These are phyloP conservation scores for Rhizopogon vulgaris DNA, from an alignment of 768 basidiomycete species.

Conservation along the genomic window DNA sequence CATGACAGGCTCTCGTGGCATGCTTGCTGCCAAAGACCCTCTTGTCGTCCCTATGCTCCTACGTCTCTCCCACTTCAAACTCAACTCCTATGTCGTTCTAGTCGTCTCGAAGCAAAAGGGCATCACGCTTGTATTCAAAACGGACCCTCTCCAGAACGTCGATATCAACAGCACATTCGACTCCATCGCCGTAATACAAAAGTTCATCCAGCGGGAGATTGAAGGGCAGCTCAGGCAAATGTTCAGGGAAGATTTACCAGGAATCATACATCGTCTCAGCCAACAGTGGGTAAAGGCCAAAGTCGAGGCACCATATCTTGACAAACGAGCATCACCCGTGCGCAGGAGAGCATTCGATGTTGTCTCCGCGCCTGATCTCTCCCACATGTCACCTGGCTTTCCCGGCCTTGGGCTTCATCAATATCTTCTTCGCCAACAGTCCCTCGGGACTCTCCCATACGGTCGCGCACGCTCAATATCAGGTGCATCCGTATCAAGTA, in stretches of 20 bases:
- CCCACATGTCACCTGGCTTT: constrained; percentile 14
- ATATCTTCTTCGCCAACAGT: constrained; percentile 19
- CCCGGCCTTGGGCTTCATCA: constrained; percentile 16
- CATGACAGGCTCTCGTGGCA: constrained; percentile 75
- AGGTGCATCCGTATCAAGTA: constrained; percentile 34
- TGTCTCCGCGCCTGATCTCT: constrained; percentile 37
- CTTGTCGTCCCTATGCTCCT: constrained; percentile 98
- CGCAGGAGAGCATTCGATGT: constrained; percentile 30
- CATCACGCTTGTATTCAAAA: constrained; percentile 98
- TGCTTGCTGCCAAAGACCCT: constrained; percentile 91
- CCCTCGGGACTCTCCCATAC: constrained; percentile 12
- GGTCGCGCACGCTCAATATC: constrained; percentile 34
- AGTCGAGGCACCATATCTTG: constrained; percentile 85
- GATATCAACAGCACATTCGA: constrained; percentile 98
- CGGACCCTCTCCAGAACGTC: constrained; percentile 95
- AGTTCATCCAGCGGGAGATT: constrained; percentile 96
- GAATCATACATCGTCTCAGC: constrained; percentile 92
- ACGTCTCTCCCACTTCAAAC: constrained; percentile 89
- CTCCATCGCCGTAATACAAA: constrained; percentile 95
- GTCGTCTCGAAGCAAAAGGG: constrained; percentile 97
- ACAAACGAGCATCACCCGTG: constrained; percentile 40
- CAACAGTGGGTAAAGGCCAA: constrained; percentile 95
- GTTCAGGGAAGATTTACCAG: constrained; percentile 95
- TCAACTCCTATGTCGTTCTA: constrained; percentile 93
- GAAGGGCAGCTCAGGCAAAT: constrained; percentile 96